Percentiles rank a stretch among this genome's conserved stretches.
These are phyloP conservation scores for Populus davidiana DNA, from an alignment of 345 rosid genomes.

Conservation along the genomic window DNA sequence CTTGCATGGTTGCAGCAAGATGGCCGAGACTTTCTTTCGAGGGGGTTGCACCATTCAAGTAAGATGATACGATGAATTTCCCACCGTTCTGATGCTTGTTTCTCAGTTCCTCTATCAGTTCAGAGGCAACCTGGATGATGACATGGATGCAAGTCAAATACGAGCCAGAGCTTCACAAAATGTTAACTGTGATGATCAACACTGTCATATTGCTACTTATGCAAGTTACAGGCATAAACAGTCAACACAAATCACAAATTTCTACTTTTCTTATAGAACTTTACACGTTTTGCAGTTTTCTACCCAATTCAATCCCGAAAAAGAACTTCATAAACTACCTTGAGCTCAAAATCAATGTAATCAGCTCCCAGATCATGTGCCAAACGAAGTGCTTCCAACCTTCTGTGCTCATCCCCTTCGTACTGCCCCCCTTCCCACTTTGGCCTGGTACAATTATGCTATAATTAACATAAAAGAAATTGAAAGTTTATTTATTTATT, in stretches of 20 bases:
- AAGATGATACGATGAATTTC: constrained; percentile 46
- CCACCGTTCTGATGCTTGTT: constrained; percentile 17
- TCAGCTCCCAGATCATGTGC: constrained; percentile 56
- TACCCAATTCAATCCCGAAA: not conserved
- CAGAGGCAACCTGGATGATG: constrained; percentile 44
- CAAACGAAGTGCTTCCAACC: constrained; percentile 38
- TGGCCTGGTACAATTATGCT: constrained; percentile 30
- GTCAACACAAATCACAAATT: not conserved
- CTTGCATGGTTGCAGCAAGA: constrained; percentile 38
- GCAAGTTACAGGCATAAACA: not conserved
- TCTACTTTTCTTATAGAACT: not conserved
- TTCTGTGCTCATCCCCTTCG: constrained; percentile 44
- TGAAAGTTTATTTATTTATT: not conserved
- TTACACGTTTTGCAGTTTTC: not conserved
- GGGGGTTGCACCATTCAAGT: constrained; percentile 35
- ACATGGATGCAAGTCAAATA: constrained; percentile 19
- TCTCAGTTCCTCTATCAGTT: constrained; percentile 27
- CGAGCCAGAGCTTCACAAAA: not conserved
- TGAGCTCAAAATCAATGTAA: constrained; percentile 50
- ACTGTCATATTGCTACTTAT: not conserved
- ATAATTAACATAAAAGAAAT: not conserved
- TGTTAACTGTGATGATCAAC: not conserved
- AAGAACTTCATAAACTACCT: constrained; percentile 34
- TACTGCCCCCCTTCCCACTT: constrained; percentile 50
- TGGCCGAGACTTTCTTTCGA: constrained; percentile 36